These are phyloP conservation scores for Escovopsis sp. DNA, from an alignment of 2,329 filamentous ascomycete species.

Conservation along the genomic window DNA sequence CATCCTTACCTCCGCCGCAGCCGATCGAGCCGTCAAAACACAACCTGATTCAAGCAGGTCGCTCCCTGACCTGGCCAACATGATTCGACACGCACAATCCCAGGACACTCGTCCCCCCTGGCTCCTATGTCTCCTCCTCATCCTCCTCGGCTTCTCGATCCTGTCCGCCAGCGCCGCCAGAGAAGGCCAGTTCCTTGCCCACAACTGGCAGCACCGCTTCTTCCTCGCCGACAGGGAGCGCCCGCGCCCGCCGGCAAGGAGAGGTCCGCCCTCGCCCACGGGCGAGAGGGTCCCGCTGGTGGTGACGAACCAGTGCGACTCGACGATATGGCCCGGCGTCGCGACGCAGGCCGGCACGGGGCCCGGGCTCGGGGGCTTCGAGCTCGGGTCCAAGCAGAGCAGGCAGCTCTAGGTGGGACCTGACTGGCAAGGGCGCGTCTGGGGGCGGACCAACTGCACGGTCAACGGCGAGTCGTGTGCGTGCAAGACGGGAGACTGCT, in stretches of 20 bases:
- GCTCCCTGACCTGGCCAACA: no score
- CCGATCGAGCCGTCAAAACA: no score
- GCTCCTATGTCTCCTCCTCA: slow-evolving; percentile 9
- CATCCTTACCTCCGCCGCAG: no score
- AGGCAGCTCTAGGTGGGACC: slow-evolving; percentile 48
- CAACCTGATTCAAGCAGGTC: no score
- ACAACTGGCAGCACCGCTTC: slow-evolving; percentile 14
- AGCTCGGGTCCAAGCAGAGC: slow-evolving; percentile 41
- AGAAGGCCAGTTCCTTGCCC: slow-evolving; percentile 5
- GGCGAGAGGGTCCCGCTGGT: slow-evolving; percentile 40
- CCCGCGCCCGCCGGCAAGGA: slow-evolving; percentile 11
- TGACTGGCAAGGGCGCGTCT: slow-evolving; percentile 69
- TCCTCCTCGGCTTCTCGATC: slow-evolving; percentile 9
- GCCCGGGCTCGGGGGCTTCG: slow-evolving; percentile 53
- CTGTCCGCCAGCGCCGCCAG: slow-evolving; percentile 6
- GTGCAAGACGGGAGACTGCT: slow-evolving; percentile 65
- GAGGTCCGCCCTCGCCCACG: slow-evolving; percentile 17
- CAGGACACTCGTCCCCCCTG: slow-evolving; percentile 8
- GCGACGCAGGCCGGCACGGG: slow-evolving; percentile 56
- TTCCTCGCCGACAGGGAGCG: slow-evolving; percentile 10
- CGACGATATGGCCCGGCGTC: slow-evolving; percentile 63
- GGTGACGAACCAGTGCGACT: slow-evolving; percentile 56
- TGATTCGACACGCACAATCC: not conserved
- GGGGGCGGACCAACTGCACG: slow-evolving; percentile 73
- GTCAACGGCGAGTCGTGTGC: slow-evolving; percentile 53